Base-by-base conservation (phyloP, 352 stramenopile genomes). In the Thalassiosira allenii region DNA sequence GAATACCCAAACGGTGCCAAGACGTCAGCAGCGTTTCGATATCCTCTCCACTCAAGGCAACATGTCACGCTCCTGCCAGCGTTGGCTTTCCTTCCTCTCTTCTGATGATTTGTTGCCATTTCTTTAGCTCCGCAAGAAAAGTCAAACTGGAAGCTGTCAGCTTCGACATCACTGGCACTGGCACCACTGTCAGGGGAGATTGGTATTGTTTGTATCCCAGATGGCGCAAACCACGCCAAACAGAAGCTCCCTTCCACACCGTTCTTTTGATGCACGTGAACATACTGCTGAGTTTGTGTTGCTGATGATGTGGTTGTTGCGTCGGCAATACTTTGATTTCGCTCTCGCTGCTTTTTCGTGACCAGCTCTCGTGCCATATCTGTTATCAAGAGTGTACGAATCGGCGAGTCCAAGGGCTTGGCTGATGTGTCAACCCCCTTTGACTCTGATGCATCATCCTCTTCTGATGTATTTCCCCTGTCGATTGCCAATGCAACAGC, bases 1-100 rank as follows among this genome's bases (percentile, higher is more conserved):
- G 72, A 23, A 53, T 73, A 88, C 27, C 81, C 83, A 81, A 91
- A 83, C 14, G 73, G 78, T 23, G 53, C 25, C 37, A 91, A 76
- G 22, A 91, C 74, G 30, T 88, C 75, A 32, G 75, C 78, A 23
- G 76, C 58, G 63, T 86, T 40, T 23, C 59, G 69, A 71, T 89
- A 91, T 17, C 84, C 80, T 33, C 59, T 77, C 84, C 84, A 91
- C 74, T 87, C 84, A 44, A 64, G 20, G 66, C 81, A 81, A 65
- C 74, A 82, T 49, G 61, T 67, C 32, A 82, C 65, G 41, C 5
- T 61, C 22, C 41, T 61, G 20, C 37, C 27, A 25, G 17, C 40
- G 8, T 22, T 56, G 11, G n/a, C n/a, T n/a, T n/a, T n/a, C n/a
- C n/a, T n/a, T n/a, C n/a, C n/a, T n/a, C n/a, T n/a, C n/a, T n/a